These are phyloP conservation scores for Prunus mira DNA, from an alignment of 306 rosid species.

Conservation along the genomic window DNA sequence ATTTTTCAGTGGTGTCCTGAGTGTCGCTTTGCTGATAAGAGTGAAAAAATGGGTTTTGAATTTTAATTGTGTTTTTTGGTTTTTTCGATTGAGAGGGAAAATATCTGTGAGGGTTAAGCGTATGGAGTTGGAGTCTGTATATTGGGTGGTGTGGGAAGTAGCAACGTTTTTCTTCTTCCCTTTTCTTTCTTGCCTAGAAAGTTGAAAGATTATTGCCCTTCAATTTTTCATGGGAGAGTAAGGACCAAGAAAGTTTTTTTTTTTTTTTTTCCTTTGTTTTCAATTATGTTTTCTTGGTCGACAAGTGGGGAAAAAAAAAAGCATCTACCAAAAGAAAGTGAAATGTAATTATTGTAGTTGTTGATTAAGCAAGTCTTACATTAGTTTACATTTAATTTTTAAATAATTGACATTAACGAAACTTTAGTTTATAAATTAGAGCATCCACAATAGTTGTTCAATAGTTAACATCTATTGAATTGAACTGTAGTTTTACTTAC, in stretches of 20 bases:
- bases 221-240: neutral
- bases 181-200: neutral
- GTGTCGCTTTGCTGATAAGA: neutral
- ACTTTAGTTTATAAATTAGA: too few relatives aligned
- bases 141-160: neutral
- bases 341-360: too few relatives aligned
- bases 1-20: constrained; percentile 1
- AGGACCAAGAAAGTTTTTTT: neutral
- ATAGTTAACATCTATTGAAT: too few relatives aligned
- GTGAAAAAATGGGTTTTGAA: neutral
- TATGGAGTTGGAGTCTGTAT: neutral
- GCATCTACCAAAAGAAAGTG: too few relatives aligned
- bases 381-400: too few relatives aligned
- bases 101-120: neutral
- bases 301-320: neutral
- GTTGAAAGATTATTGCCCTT: neutral
- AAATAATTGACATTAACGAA: too few relatives aligned
- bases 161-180: neutral
- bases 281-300: neutral
- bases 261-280: neutral
- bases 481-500: too few relatives aligned
- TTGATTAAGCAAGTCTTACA: too few relatives aligned
- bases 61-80: neutral
- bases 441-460: too few relatives aligned
- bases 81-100: constrained; percentile 11